Conservation (phyloP, 2,329 filamentous ascomycete species). For the Cytospora schulzeri region DNA sequence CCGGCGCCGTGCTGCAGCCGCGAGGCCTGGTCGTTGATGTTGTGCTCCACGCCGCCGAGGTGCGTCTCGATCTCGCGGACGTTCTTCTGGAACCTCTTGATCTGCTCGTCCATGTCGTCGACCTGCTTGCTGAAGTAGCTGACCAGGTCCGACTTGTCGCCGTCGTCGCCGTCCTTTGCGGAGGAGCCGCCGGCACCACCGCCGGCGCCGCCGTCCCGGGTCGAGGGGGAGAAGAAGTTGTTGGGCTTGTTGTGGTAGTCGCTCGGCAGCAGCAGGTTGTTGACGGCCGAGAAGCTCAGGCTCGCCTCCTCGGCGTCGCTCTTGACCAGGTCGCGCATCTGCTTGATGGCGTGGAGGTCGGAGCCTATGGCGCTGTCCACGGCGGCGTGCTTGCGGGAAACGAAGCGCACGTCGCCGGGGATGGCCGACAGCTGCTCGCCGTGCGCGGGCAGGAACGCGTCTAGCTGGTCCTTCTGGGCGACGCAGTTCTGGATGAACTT, state of each 20-base stretch:
- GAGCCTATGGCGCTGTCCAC: slow-evolving; percentile 44
- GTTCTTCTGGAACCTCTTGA: slow-evolving; percentile 59
- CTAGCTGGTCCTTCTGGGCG: slow-evolving; percentile 73
- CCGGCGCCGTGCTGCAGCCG: slow-evolving; percentile 48
- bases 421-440: slow-evolving; percentile 42
- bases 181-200: slow-evolving; percentile 42
- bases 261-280: slow-evolving; percentile 50
- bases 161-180: slow-evolving; percentile 48
- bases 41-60: slow-evolving; percentile 63
- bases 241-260: slow-evolving; percentile 50
- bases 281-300: slow-evolving; percentile 48
- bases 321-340: slow-evolving; percentile 44
- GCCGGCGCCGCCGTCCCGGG: slow-evolving; percentile 43
- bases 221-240: slow-evolving; percentile 39
- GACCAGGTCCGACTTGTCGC: slow-evolving; percentile 54
- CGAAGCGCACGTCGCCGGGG: slow-evolving; percentile 47
- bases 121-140: slow-evolving; percentile 64
- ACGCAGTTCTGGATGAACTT: slow-evolving; percentile 80
- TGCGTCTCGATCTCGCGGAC: slow-evolving; percentile 67
- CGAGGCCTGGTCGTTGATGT: slow-evolving; percentile 61
- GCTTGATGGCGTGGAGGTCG: slow-evolving; percentile 47
- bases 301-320: slow-evolving; percentile 45
- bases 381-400: slow-evolving; percentile 48
- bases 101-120: slow-evolving; percentile 62
- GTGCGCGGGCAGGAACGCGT: slow-evolving; percentile 64